Evolutionary conservation across 306 rosid genomes (phyloP), one percentile per base, ranked within the genome.

Genomic region (barrel medic (Medicago truncatula)): DNA sequence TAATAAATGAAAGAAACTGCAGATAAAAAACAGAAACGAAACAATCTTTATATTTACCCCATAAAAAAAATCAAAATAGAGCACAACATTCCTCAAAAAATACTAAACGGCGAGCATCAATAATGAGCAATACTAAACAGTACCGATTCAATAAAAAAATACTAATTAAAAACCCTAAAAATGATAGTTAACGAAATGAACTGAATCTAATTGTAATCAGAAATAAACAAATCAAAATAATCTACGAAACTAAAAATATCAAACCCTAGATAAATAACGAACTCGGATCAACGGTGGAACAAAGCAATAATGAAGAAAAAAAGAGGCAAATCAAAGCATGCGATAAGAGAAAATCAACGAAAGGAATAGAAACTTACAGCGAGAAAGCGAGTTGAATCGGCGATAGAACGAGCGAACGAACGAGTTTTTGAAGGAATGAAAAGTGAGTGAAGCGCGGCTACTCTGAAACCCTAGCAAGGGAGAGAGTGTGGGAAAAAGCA

Each of bases 391-490:
- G 74, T 76, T 23, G 85, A 86, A 73, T 78, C 82, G 82, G 79
- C 39, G 39, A 2, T 41, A n/a, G 16, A 14, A 25, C 70, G 46
- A 79, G 28, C 28, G n/a, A 13, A 61, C 46, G 28, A 21, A 11
- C 70, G 46, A 79, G 79, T 74, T 56, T 73, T 56, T 73, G 81
- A 31, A 67, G 4, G 17, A 11, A 8, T 39, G 56, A 28, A 14
- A 60, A 53, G 53, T 43, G 41, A 66, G 14, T 41, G 82, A 47
- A 71, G 83, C 82, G 91, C 89, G 90, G 90, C 91, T 82, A 88
- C 82, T 86, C 85, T 76, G 92, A 85, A 91, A 91, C 96, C 96
- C 96, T 91, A 91, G 93, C 84, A 88, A 91, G 81, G 96, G 4
- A 61, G 86, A 56, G 93, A 85, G 96, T 60, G 87, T 61, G 85